phyloP scores from a whole-genome alignment of 768 basidiomycete genomes.

The Lactifluus hygrophoroides region DNA sequence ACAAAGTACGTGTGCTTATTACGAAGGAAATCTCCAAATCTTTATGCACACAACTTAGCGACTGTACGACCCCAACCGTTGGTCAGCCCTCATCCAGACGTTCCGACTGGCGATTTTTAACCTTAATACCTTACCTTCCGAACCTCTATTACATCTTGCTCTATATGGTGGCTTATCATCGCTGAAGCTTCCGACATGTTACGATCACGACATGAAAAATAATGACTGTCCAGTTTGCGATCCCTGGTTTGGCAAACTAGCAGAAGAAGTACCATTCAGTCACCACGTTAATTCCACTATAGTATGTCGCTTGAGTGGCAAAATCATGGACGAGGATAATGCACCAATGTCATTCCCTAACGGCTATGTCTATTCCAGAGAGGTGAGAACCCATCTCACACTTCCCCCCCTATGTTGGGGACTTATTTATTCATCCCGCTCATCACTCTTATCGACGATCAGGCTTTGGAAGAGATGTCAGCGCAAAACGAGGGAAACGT shows the following conservation, averaged over 20 bases:
- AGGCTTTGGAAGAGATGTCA: slow-evolving; percentile 88
- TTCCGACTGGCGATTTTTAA: slow-evolving; percentile 85
- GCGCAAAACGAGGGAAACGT: slow-evolving; percentile 68
- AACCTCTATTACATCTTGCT: slow-evolving; percentile 79
- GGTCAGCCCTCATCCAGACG: slow-evolving; percentile 62
- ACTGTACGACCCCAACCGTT: slow-evolving; percentile 73
- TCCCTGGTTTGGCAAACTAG: slow-evolving; percentile 62
- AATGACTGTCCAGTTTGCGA: slow-evolving; percentile 92
- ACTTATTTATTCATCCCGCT: background rate
- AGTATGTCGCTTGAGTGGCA: slow-evolving; percentile 83
- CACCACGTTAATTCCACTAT: slow-evolving; percentile 96
- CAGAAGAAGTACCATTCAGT: slow-evolving; percentile 79
- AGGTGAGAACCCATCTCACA: slow-evolving; percentile 43
- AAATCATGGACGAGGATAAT: slow-evolving; percentile 93
- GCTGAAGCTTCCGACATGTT: slow-evolving; percentile 83
- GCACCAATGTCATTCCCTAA: slow-evolving; percentile 88
- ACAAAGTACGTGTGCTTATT: slow-evolving; percentile 35
- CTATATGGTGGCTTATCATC: slow-evolving; percentile 89
- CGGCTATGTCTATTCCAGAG: slow-evolving; percentile 88
- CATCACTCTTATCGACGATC: background rate
- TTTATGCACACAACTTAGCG: slow-evolving; percentile 39
- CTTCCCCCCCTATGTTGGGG: no score
- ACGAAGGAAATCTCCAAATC: background rate
- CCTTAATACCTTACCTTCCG: slow-evolving; percentile 79
- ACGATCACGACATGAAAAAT: slow-evolving; percentile 52